Evolutionary conservation across 1,284 basidiomycete species (phyloP).

Genomic region (Apiotrichum sp.): DNA sequence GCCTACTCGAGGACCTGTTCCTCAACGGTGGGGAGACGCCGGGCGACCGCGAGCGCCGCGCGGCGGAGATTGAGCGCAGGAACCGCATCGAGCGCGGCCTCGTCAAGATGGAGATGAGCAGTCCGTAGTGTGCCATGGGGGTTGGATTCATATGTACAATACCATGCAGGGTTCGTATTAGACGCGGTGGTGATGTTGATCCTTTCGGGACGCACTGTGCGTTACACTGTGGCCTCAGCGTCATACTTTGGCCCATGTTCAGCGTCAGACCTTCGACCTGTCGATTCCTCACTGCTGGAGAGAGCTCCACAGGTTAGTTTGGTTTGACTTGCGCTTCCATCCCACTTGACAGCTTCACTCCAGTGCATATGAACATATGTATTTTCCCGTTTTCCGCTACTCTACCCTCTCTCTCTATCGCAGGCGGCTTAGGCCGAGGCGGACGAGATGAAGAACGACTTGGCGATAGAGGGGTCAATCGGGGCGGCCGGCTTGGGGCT

Average conservation of each 20-base stretch:
- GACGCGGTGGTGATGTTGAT: too few relatives aligned
- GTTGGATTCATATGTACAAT: not conserved
- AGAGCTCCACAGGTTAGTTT: too few relatives aligned
- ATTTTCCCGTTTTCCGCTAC: too few relatives aligned
- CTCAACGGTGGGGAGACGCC: constrained; percentile 42
- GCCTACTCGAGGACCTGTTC: constrained; percentile 65
- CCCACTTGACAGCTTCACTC: too few relatives aligned
- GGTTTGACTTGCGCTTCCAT: too few relatives aligned
- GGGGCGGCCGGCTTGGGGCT: constrained; percentile 75
- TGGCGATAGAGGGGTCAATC: constrained; percentile 74
- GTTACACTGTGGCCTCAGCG: too few relatives aligned
- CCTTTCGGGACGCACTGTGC: too few relatives aligned
- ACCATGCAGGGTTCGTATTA: not conserved
- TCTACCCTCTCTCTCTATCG: too few relatives aligned
- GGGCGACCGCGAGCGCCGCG: constrained; percentile 42
- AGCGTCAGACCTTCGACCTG: too few relatives aligned
- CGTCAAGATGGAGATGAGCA: constrained; percentile 55
- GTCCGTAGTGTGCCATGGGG: not conserved
- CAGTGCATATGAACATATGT: too few relatives aligned
- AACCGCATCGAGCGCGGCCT: constrained; percentile 51
- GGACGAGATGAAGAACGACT: constrained; percentile 51
- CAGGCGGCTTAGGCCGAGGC: constrained; percentile 59
- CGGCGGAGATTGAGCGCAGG: constrained; percentile 21
- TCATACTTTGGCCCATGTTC: too few relatives aligned
- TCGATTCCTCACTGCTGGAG: too few relatives aligned